Evolutionary conservation across 345 rosid species (phyloP), one percentile per base, ranked within the genome.

Genomic region (Lepidium aucheri): DNA sequence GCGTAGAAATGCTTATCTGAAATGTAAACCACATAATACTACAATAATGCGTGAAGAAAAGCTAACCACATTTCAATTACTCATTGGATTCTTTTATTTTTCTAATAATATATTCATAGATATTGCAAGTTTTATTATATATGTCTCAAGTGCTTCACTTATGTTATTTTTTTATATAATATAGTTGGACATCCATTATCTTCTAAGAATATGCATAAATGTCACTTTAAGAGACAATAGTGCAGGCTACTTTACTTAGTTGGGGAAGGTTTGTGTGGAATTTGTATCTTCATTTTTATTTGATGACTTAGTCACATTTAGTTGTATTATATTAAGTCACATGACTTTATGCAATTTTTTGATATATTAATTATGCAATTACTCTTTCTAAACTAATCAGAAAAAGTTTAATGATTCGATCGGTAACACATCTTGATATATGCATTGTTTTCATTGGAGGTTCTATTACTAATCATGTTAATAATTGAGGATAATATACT

Each of bases 181-280:
- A 22, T 66, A 59, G 77, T 60, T 73, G 77, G 42, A 35, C 72
- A 13, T 52, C 77, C 77, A 73, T 73, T 66, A 73, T 59, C 62
- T 66, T 34, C 35, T 50, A 43, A 52, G 33, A 73, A 73, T 66
- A 66, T 66, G 68, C 50, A 66, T 60, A 41, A 42, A 49, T 65
- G 49, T 43, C 46, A 40, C 67, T 72, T 58, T 58, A 41, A 72
- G 57, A 14, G 50, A 63, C 75, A 63, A 63, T 63, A 63, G 70
- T 64, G 32, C 32, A 28, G 70, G 76, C 67, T 60, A 51, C 77
- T 73, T 73, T 73, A 59, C 62, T 58, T 65, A 58, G 66, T 58
- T 66, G 77, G 49, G 67, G 68, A 73, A 73, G 67, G 77, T 73
- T 63, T 24, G 9, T 60, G 40, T 59, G 62, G 41, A 66, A 52